Base-by-base conservation (phyloP, 345 rosid species). In the Carallia brachiata region DNA sequence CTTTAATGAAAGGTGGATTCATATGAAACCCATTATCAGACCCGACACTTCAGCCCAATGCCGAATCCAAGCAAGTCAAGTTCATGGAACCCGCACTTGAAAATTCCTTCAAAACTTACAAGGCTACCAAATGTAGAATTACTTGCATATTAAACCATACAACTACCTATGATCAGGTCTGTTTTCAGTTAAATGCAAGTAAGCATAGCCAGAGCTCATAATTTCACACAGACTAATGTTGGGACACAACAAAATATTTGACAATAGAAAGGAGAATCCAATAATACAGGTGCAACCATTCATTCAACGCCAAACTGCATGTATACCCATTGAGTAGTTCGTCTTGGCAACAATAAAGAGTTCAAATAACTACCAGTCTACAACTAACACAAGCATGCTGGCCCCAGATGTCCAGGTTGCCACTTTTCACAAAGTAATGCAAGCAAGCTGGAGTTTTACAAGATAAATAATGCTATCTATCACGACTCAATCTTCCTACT, bases 291-390 rank as follows among this genome's bases (percentile, higher is more conserved):
- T 52, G 50, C 15, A 19, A 36, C 13, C 70, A 27, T 37, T 18
- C 39, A 54, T 30, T 44, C 19, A 70, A 34, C 13, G 44, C 28
- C 7, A 19, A 13, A 55, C 17, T 28, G 37, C 28, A 50, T 31
- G 18, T 30, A 27, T 40, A 23, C 56, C 34, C 32, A n/a, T 48
- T 31, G 7, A 18, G 63, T 56, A 27, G 62, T 58, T 54, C 62
- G 62, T 36, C 60, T 55, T 40, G 53, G 48, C 7, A 6, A 52
- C 34, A 44, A 17, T 6, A 28, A 61, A 19, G 36, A 7, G 4
- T 5, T n/a, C 28, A 30, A 9, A 54, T 44, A 80, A 65, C 84
- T 71, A 74, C 77, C 81, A 68, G 77, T 76, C 83, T 30, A 53
- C 75, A 65, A 65, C 75, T 75, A 78, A 62, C n/a, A 62, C 36